Conservation (phyloP, 345 rosid genomes). For the Melaleuca quinquenervia region DNA sequence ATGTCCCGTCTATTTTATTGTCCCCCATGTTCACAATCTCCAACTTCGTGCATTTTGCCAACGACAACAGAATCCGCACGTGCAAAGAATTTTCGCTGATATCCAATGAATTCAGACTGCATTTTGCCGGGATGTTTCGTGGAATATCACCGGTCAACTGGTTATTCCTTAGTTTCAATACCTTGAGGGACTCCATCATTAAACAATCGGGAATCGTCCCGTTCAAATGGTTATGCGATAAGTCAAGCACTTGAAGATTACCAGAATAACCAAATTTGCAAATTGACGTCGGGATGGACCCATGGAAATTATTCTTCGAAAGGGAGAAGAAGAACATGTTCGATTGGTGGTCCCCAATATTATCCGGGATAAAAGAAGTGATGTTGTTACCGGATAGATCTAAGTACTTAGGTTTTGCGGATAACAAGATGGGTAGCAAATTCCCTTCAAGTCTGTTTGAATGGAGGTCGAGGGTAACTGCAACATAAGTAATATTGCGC, state of each 20-base stretch:
- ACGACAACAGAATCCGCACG: constrained; percentile 13
- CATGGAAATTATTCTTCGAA: background rate
- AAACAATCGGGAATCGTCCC: background rate
- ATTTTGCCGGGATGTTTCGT: background rate
- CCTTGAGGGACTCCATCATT: background rate
- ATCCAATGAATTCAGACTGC: constrained; percentile 14
- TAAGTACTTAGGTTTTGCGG: background rate
- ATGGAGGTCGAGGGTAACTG: background rate
- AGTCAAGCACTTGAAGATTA: background rate
- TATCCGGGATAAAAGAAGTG: background rate
- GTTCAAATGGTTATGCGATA: background rate
- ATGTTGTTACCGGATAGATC: background rate
- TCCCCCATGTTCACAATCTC: constrained; percentile 31
- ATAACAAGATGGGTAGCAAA: accelerated
- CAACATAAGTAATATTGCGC: background rate
- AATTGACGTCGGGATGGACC: background rate
- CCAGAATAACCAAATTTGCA: background rate
- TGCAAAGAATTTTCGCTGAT: constrained; percentile 16
- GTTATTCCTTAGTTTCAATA: background rate
- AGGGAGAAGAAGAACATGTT: background rate
- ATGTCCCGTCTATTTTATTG: constrained; percentile 11
- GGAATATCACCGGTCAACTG: background rate
- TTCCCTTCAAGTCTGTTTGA: background rate
- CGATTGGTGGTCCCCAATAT: accelerated
- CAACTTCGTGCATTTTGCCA: constrained; percentile 9